Evolutionary conservation across 345 rosid species (phyloP), one percentile per base, ranked within the genome.

Genomic region (Corchorus capsularis): DNA sequence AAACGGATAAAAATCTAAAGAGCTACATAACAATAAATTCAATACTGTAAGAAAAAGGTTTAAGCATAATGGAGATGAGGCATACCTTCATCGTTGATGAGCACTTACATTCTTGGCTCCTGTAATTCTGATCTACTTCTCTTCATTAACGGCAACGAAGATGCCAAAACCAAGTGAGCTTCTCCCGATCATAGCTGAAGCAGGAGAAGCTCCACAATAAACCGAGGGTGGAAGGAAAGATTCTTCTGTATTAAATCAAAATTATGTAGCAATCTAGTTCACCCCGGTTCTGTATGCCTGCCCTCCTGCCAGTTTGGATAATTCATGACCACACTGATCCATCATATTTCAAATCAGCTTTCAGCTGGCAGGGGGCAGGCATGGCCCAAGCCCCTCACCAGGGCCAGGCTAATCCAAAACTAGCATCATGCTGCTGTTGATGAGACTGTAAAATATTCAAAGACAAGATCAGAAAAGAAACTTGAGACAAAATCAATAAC

Each of bases 351-450:
- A 70, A 73, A 76, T 70, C 47, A 19, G 49, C 75, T 72, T 75
- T 69, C 82, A 60, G 76, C 84, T 73, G 88, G 87, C 84, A 76
- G 84, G 85, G 86, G 84, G 94, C 97, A 92, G 94, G 94, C 97
- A 90, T 79, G 84, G 94, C 89, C 94, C 92, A 82, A 83, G 91
- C 93, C 92, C 97, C 94, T 92, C 91, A 90, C 22, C 88, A 89
- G 93, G 97, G 97, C 93, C 94, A 94, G 86, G 97, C 94, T 79
- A 90, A 86, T 81, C 91, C 97, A 86, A 87, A 90, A 89, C 87
- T 88, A 22, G 90, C 82, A 79, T 92, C 93, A 79, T 85, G 83
- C 81, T 87, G 97, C 77, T 87, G 97, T 81, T 89, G 89, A 79
- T 82, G 89, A 77, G 86, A 82, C 90, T 85, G 86, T 74, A 86